Conservation (phyloP, 2,329 filamentous ascomycete species). For the Cercospora sojina region DNA sequence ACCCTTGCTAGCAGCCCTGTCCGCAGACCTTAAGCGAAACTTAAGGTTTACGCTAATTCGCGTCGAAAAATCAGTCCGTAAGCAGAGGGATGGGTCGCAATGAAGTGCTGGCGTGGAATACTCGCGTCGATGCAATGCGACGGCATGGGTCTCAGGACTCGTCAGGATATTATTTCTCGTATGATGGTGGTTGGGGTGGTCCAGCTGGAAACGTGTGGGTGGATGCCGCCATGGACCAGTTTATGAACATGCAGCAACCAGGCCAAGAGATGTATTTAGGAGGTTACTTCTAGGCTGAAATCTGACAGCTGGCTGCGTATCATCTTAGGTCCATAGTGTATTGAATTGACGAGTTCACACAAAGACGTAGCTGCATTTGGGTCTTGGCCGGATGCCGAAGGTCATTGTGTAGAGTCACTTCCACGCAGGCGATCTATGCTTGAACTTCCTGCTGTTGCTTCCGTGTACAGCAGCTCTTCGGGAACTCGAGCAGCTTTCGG, state of each 20-base stretch:
- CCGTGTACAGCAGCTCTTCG: conserved; percentile 12
- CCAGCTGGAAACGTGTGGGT: neutral
- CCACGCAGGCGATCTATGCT: neutral
- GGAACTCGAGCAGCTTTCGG: conserved; percentile 19
- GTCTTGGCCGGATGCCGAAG: neutral
- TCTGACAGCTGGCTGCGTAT: neutral
- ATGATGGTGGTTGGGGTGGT: neutral
- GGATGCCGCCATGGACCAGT: neutral
- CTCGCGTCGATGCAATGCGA: neutral
- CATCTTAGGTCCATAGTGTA: neutral
- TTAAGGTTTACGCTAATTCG: no score
- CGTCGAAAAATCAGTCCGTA: no score
- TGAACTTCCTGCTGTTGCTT: neutral
- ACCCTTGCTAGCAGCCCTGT: no score
- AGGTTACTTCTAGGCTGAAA: neutral
- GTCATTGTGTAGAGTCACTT: neutral
- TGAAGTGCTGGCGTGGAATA: neutral
- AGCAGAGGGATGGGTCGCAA: no score
- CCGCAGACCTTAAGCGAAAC: no score
- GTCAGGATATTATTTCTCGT: neutral
- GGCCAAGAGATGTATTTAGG: neutral
- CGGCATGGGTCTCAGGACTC: neutral
- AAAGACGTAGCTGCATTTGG: neutral
- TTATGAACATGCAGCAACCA: neutral
- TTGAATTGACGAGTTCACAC: neutral